phyloP scores from a whole-genome alignment of 192 early-diverging fungal species.

The Entomortierella beljakovae region DNA sequence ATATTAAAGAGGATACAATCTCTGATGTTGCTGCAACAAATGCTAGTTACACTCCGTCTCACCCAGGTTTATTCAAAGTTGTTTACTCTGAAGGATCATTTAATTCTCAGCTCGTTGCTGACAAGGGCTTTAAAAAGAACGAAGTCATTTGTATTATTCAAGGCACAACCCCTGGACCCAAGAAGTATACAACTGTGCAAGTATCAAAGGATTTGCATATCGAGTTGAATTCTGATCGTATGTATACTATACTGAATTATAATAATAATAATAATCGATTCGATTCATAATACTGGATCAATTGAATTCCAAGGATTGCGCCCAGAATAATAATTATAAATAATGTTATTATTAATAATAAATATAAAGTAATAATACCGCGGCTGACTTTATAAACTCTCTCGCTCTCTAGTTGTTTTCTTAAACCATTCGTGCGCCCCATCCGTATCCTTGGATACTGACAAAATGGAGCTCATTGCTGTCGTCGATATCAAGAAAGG shows the following conservation, averaged over 20 bases:
- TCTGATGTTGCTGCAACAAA: constrained; percentile 24
- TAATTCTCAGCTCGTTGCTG: constrained; percentile 56
- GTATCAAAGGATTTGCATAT: constrained; percentile 57
- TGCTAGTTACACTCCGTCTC: constrained; percentile 31
- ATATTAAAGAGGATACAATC: constrained; percentile 31
- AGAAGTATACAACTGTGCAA: constrained; percentile 64
- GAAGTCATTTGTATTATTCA: constrained; percentile 53
- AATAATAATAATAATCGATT: too few species aligned
- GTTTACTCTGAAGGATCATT: constrained; percentile 49
- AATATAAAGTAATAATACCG: too few species aligned
- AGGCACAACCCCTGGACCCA: constrained; percentile 58
- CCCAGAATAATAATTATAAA: too few species aligned
- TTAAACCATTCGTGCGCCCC: too few species aligned
- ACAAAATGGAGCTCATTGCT: too few species aligned
- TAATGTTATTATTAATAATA: too few species aligned
- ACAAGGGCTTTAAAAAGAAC: constrained; percentile 45
- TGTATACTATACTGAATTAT: not conserved
- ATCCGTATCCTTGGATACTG: too few species aligned
- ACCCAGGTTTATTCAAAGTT: constrained; percentile 55
- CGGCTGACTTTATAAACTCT: too few species aligned
- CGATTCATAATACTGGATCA: too few species aligned
- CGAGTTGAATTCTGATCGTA: constrained; percentile 64
- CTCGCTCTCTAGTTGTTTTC: too few species aligned
- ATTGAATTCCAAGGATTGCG: too few species aligned
- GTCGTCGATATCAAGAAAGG: too few species aligned